Conservation (phyloP, 2,329 filamentous ascomycete species). For the Botrytis byssoidea region DNA sequence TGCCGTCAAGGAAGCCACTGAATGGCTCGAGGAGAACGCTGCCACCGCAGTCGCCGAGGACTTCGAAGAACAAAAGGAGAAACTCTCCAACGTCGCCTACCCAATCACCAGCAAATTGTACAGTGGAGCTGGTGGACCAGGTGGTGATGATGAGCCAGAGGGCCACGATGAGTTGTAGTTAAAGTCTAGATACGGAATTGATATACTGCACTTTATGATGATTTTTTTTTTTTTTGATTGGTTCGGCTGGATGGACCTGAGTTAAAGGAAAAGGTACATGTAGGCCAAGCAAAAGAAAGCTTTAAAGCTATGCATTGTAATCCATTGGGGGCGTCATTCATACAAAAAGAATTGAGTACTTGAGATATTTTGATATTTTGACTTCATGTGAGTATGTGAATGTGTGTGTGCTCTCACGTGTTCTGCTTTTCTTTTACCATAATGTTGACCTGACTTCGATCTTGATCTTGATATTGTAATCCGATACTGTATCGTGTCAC, state of each 20-base stretch:
- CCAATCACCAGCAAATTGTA: slow-evolving; percentile 99
- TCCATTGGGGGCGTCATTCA: slow-evolving; percentile 10
- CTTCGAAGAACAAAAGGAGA: slow-evolving; percentile 99
- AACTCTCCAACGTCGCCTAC: slow-evolving; percentile 93
- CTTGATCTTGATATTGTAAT: background rate
- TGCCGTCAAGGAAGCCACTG: slow-evolving; percentile 92
- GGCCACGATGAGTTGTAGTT: slow-evolving; percentile 76
- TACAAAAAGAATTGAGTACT: slow-evolving; percentile 6
- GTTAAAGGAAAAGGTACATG: slow-evolving; percentile 6
- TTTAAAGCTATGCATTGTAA: slow-evolving; percentile 10
- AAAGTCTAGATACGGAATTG: slow-evolving; percentile 1
- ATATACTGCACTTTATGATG: slow-evolving; percentile 2
- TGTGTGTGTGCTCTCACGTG: background rate
- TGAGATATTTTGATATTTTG: background rate
- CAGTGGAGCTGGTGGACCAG: slow-evolving; percentile 61
- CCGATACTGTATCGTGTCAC: background rate
- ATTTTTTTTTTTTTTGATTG: background rate
- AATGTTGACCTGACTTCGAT: background rate
- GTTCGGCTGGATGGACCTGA: background rate
- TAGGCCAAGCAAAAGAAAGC: background rate
- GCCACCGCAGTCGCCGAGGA: slow-evolving; percentile 83
- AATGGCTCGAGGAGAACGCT: slow-evolving; percentile 96
- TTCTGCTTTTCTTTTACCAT: background rate
- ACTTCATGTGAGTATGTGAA: background rate
- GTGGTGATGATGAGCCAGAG: slow-evolving; percentile 67